Evolutionary conservation across 1,284 basidiomycete genomes (phyloP).

Genomic region (Trichosporon inkin): DNA sequence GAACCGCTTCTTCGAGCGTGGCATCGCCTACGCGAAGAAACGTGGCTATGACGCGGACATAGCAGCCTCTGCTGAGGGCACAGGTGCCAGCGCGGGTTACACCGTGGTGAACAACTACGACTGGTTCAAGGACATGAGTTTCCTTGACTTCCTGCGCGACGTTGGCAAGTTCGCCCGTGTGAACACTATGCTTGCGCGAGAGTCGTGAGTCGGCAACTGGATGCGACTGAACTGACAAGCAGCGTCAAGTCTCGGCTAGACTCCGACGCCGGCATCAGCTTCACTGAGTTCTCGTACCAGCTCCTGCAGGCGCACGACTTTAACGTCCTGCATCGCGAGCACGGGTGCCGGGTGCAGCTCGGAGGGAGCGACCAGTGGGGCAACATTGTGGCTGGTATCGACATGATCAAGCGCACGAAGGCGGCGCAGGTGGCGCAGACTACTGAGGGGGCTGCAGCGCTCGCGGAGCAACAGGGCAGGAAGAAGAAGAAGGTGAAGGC

Average conservation of each 20-base stretch:
- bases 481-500: not conserved
- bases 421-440: slow-evolving; percentile 26
- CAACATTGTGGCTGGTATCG: slow-evolving; percentile 90
- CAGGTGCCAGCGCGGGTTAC: slow-evolving; percentile 10
- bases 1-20: slow-evolving; percentile 66
- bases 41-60: slow-evolving; percentile 10
- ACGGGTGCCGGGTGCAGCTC: slow-evolving; percentile 78
- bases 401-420: slow-evolving; percentile 65
- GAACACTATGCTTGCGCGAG: slow-evolving; percentile 83
- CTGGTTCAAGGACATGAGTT: slow-evolving; percentile 69
- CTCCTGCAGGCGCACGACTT: slow-evolving; percentile 97
- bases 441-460: slow-evolving; percentile 19
- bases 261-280: slow-evolving; percentile 72
- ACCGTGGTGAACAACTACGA: slow-evolving; percentile 74
- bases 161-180: slow-evolving; percentile 79
- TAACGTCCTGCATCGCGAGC: slow-evolving; percentile 63
- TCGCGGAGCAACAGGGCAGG: not conserved
- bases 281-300: slow-evolving; percentile 97
- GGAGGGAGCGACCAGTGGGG: slow-evolving; percentile 99
- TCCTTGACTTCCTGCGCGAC: slow-evolving; percentile 79
- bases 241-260: slow-evolving; percentile 79
- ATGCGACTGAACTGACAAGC: slow-evolving; percentile 1
- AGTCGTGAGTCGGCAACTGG: slow-evolving; percentile 61
- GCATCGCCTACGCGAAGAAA: slow-evolving; percentile 59
- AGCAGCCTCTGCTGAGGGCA: not conserved